These are phyloP conservation scores for Arabis alpina DNA, from an alignment of 345 rosid genomes.

Conservation along the genomic window DNA sequence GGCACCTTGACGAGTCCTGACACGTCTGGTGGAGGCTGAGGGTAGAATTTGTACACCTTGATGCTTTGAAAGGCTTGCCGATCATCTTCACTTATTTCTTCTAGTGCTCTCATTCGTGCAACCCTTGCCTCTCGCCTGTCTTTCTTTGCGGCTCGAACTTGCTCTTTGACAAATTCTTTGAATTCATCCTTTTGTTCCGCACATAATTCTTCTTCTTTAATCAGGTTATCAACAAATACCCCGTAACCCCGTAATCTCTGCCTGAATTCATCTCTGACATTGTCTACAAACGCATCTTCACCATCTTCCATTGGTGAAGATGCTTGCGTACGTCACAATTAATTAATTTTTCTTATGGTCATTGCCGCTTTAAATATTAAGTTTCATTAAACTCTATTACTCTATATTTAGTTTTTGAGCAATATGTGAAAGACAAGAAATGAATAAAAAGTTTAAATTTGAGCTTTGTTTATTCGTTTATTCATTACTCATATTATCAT, in stretches of 20 bases:
- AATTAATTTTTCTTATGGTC: too few relatives aligned
- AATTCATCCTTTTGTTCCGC: conserved; percentile 86
- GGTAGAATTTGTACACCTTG: conserved; percentile 88
- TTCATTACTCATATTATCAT: too few relatives aligned
- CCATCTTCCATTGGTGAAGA: conserved; percentile 38
- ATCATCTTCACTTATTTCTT: conserved; percentile 81
- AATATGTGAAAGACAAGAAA: too few relatives aligned
- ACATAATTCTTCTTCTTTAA: conserved; percentile 65
- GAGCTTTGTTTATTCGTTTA: too few relatives aligned
- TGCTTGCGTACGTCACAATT: too few relatives aligned
- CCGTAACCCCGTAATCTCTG: conserved; percentile 70
- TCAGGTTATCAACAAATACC: conserved; percentile 72
- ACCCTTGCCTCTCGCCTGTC: conserved; percentile 93
- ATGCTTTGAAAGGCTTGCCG: conserved; percentile 63
- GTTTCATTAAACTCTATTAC: too few relatives aligned
- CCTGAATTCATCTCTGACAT: conserved; percentile 36
- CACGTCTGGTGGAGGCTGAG: conserved; percentile 69
- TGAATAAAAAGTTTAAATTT: too few relatives aligned
- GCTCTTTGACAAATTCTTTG: conserved; percentile 79
- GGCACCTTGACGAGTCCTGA: conserved; percentile 20
- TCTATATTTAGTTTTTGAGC: too few relatives aligned
- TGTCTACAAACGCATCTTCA: conserved; percentile 42
- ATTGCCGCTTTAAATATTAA: too few relatives aligned
- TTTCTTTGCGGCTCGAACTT: conserved; percentile 84
- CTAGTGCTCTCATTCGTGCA: conserved; percentile 75